phyloP scores from a whole-genome alignment of 73 alveolate genomes.

The Breviolum minutum region DNA sequence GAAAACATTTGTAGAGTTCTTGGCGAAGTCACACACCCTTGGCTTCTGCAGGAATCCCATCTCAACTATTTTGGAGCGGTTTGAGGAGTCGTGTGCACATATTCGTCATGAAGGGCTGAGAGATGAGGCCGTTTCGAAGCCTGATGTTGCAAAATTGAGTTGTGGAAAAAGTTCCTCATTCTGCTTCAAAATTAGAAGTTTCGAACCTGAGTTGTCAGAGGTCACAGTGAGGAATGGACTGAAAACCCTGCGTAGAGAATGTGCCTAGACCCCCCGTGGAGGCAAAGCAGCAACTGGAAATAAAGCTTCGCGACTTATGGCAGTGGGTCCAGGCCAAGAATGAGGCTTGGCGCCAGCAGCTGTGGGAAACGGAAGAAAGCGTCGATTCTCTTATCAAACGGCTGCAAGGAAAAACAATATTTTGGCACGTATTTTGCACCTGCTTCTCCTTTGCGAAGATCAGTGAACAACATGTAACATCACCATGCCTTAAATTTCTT shows the following conservation, averaged over 20 bases:
- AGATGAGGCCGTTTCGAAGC: conserved; percentile 13
- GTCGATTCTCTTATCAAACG: no score
- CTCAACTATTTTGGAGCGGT: background rate
- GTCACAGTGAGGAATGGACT: background rate
- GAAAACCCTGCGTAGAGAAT: background rate
- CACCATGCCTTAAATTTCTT: no score
- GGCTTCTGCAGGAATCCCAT: conserved; percentile 50
- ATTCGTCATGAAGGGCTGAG: background rate
- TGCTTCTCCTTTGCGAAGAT: no score
- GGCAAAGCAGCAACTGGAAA: conserved; percentile 45
- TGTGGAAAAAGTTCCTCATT: no score
- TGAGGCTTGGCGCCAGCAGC: background rate
- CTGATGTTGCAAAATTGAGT: no score
- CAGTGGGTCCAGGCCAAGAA: conserved; percentile 61
- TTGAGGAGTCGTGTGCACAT: conserved; percentile 50
- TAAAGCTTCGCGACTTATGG: conserved; percentile 59
- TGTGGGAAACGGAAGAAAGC: background rate
- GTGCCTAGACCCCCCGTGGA: background rate
- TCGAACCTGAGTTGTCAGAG: background rate
- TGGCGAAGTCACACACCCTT: background rate
- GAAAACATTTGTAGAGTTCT: no score
- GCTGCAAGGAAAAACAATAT: no score
- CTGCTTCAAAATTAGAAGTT: no score
- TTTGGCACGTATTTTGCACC: no score
- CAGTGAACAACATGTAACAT: no score